These are phyloP conservation scores for Diaporthe vexans DNA, from an alignment of 2,329 filamentous ascomycete species.

Conservation along the genomic window DNA sequence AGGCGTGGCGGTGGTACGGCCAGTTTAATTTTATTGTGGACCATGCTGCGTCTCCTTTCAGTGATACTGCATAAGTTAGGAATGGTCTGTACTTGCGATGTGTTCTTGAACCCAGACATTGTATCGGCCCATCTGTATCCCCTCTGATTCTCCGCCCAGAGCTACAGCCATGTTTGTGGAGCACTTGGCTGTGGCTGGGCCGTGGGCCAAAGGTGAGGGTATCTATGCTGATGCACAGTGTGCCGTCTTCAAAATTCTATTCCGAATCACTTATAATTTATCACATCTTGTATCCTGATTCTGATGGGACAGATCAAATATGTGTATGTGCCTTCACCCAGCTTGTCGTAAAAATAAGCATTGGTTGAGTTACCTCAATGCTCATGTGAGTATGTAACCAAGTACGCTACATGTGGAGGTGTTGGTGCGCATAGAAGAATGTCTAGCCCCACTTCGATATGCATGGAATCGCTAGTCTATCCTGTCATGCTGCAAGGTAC, in stretches of 20 bases:
- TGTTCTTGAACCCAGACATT: neutral
- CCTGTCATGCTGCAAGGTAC: constrained; percentile 3
- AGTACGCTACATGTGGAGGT: too few species aligned
- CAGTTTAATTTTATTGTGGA: too few species aligned
- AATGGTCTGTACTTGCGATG: neutral
- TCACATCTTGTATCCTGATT: too few species aligned
- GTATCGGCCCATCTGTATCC: neutral
- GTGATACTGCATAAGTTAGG: neutral
- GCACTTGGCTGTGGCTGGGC: neutral
- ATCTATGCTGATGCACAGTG: neutral
- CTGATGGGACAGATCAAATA: too few species aligned
- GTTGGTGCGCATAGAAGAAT: neutral
- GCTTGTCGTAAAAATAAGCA: neutral
- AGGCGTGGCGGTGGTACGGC: too few species aligned
- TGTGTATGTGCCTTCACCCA: neutral
- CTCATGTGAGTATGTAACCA: too few species aligned
- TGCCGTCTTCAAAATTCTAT: neutral
- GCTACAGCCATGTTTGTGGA: too few species aligned
- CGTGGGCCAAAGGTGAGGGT: neutral
- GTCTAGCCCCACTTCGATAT: constrained; percentile 7
- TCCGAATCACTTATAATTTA: neutral
- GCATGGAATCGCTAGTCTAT: neutral
- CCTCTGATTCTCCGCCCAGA: neutral
- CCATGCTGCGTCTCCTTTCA: neutral
- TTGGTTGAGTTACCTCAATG: too few species aligned